These are phyloP conservation scores for Panicum hallii DNA, from an alignment of 202 grass and related monocot species.

Conservation along the genomic window DNA sequence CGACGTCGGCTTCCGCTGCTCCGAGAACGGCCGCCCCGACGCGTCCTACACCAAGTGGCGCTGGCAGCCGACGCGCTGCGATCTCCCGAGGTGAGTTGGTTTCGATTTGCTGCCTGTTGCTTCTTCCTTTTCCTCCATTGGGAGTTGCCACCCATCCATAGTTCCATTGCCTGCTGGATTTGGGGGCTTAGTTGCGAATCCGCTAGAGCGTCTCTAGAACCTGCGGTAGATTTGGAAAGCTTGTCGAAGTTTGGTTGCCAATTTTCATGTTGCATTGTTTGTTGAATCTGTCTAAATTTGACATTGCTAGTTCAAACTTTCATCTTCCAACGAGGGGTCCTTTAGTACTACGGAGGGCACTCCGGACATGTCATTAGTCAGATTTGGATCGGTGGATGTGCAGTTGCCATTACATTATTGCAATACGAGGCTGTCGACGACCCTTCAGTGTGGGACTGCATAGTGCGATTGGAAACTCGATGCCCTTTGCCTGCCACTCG, in stretches of 20 bases:
- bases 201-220: not conserved
- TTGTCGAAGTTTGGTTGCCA: not conserved
- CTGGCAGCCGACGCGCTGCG: slow-evolving; percentile 75
- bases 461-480: slow-evolving; percentile 25
- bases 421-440: not conserved
- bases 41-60: slow-evolving; percentile 77
- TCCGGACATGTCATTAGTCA: not conserved
- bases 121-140: not conserved
- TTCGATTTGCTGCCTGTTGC: not conserved
- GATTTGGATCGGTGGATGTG: slow-evolving; percentile 20
- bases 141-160: not conserved
- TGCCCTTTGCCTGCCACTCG: slow-evolving; percentile 29
- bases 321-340: not conserved
- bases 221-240: not conserved
- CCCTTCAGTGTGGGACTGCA: not conserved
- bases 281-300: not conserved
- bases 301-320: not conserved
- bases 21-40: slow-evolving; percentile 80
- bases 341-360: not conserved
- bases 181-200: not conserved
- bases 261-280: not conserved
- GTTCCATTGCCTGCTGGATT: not conserved
- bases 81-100: slow-evolving; percentile 64
- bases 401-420: slow-evolving; percentile 32
- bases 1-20: slow-evolving; percentile 81